Evolutionary conservation across 805 yeast genomes (phyloP).

Genomic region (Hanseniaspora nectarophila): DNA sequence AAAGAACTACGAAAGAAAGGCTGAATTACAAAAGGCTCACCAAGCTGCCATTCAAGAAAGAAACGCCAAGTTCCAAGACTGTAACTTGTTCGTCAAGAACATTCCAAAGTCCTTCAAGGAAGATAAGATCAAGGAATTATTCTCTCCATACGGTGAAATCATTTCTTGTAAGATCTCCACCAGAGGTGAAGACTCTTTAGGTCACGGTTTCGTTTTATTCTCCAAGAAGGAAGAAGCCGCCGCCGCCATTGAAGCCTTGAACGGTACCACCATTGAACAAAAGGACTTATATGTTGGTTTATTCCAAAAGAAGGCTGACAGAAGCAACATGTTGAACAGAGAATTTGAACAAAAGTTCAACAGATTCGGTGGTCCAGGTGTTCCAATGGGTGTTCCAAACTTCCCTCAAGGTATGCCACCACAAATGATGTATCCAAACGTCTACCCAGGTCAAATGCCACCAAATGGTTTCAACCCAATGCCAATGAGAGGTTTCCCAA

Average conservation of each 20-base stretch:
- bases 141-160: conserved; percentile 84
- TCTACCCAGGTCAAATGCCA: conserved; percentile 21
- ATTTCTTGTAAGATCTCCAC: conserved; percentile 96
- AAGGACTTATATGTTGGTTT: conserved; percentile 97
- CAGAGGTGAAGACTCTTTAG: conserved; percentile 89
- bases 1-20: conserved; percentile 94
- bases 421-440: conserved; percentile 64
- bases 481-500: conserved; percentile 54
- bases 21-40: conserved; percentile 88
- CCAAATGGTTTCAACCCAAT: conserved; percentile 28
- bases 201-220: conserved; percentile 97
- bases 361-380: conserved; percentile 34
- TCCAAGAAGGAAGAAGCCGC: conserved; percentile 97
- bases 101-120: conserved; percentile 87
- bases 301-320: conserved; percentile 96
- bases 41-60: conserved; percentile 87
- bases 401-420: conserved; percentile 26
- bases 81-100: conserved; percentile 92
- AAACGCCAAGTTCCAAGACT: conserved; percentile 90
- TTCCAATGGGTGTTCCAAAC: conserved; percentile 55
- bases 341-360: conserved; percentile 97
- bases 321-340: conserved; percentile 93
- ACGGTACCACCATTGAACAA: conserved; percentile 86
- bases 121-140: conserved; percentile 82
- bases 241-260: conserved; percentile 95